Base-by-base conservation (phyloP, 129 eudicot species). In the Escallonia herrerae region DNA sequence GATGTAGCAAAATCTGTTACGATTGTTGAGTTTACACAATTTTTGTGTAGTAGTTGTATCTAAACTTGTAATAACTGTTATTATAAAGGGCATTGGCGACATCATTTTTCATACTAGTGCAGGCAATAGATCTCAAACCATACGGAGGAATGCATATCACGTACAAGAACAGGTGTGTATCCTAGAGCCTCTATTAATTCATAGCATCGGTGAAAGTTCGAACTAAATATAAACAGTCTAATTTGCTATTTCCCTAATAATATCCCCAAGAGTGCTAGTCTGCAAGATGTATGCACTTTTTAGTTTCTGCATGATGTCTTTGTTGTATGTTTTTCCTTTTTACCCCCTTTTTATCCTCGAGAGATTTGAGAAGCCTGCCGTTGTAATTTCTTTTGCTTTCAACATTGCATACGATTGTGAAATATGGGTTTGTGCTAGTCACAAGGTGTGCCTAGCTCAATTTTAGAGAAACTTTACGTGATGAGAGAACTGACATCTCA, bases 81-180 rank as follows among this genome's bases (percentile, higher is more conserved):
- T 15, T 47, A 8, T 22, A n/a, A 53, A 22, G 14, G 68, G 63
- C 41, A 37, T 56, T 79, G 62, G 74, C 9, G 5, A 10, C 64
- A 53, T 33, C 53, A 62, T 60, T 53, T 57, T 70, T 4, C 33
- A 46, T 64, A 43, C 66, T 64, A 4, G 45, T 79, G 82, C 95
- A 91, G 97, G 97, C 96, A 14, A 66, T 91, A 13, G 82, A 81
- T 77, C 84, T 83, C 43, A 79, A 85, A 61, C 95, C 97, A 70
- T 52, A 67, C 51, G 97, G 96, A 42, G 97, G 96, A 49, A 37
- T 81, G 13, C 97, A 91, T 72, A 57, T 67, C 56, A 53, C 74
- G 15, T 83, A 83, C 63, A 88, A 79, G 74, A 65, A 63, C 71
- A 88, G 97, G 96, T 85, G 71, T 45, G 78, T 74, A 22, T 0